Percentiles rank a stretch among this genome's conserved stretches.
Conservation (phyloP, 2,329 filamentous ascomycete species). For the Exophiala alcalophila region DNA sequence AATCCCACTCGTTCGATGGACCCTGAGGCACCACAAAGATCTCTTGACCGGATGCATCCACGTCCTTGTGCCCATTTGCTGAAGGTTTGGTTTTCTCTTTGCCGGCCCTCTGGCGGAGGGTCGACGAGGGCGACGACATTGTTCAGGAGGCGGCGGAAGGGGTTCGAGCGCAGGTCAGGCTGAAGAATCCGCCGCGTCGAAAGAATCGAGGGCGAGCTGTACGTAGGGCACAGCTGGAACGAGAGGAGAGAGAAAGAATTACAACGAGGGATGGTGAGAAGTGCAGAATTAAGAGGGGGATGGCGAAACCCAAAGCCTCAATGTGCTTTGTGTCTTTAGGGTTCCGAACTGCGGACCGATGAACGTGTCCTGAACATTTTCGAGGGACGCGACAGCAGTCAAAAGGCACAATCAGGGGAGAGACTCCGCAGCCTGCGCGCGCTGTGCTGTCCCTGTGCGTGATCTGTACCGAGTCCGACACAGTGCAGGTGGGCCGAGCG, state of each 20-base stretch:
- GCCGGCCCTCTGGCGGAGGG: slow-evolving; percentile 28
- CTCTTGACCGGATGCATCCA: slow-evolving; percentile 17
- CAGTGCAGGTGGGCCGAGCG: slow-evolving; percentile 3
- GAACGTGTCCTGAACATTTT: slow-evolving; percentile 23
- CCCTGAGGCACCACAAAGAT: slow-evolving; percentile 31
- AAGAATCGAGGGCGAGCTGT: background rate
- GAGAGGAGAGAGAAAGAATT: background rate
- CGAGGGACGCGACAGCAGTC: slow-evolving; percentile 12
- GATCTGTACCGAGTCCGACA: too few species aligned
- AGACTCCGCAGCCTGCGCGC: too few species aligned
- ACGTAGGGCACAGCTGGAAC: background rate
- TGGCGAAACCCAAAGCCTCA: too few species aligned
- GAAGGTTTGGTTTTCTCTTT: slow-evolving; percentile 29
- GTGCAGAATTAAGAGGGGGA: background rate
- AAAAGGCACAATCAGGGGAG: too few species aligned
- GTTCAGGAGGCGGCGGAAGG: slow-evolving; percentile 4
- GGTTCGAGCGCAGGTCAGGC: slow-evolving; percentile 1
- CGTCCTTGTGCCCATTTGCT: slow-evolving; percentile 24
- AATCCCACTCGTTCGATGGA: slow-evolving; percentile 69
- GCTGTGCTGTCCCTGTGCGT: too few species aligned
- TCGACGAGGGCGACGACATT: slow-evolving; percentile 28
- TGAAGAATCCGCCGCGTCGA: too few species aligned
- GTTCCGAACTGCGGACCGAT: too few species aligned
- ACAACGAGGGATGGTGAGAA: background rate
- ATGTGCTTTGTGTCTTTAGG: too few species aligned